These are phyloP conservation scores for Claviceps citrina DNA, from an alignment of 2,329 filamentous ascomycete genomes.

Conservation along the genomic window DNA sequence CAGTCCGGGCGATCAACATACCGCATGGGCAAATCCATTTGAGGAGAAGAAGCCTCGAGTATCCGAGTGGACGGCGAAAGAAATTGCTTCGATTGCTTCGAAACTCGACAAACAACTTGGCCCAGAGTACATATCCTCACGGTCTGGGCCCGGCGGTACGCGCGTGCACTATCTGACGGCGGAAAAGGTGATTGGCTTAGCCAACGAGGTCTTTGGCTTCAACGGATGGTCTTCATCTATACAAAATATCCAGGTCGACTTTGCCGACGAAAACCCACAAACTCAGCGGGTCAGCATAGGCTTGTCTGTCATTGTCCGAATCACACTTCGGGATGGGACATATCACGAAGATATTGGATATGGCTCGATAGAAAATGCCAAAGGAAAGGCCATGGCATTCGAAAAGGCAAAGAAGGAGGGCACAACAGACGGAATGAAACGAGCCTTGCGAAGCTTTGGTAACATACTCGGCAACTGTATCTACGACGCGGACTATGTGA, in stretches of 20 bases:
- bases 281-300: slow-evolving; percentile 71
- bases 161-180: slow-evolving; percentile 91
- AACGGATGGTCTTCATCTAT: slow-evolving; percentile 97
- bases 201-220: slow-evolving; percentile 91
- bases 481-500: slow-evolving; percentile 89
- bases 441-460: slow-evolving; percentile 79
- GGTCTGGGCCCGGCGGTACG: slow-evolving; percentile 66
- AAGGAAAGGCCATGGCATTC: slow-evolving; percentile 86
- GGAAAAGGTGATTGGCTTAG: slow-evolving; percentile 89
- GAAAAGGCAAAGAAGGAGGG: slow-evolving; percentile 99
- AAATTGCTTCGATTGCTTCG: slow-evolving; percentile 76
- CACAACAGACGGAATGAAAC: slow-evolving; percentile 84
- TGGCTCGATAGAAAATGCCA: slow-evolving; percentile 89
- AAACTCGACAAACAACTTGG: slow-evolving; percentile 86
- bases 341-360: slow-evolving; percentile 97
- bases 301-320: slow-evolving; percentile 75
- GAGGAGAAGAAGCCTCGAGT: slow-evolving; percentile 54
- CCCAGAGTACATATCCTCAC: slow-evolving; percentile 84
- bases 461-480: slow-evolving; percentile 97
- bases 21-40: slow-evolving; percentile 58
- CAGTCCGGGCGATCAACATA: slow-evolving; percentile 54
- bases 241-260: slow-evolving; percentile 86
- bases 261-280: slow-evolving; percentile 71
- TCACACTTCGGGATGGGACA: slow-evolving; percentile 85
- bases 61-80: slow-evolving; percentile 69